Percentiles rank a stretch among this genome's conserved stretches.
Evolutionary conservation across 2,329 filamentous ascomycete genomes (phyloP).

Genomic region (Fusarium cicatricum): DNA sequence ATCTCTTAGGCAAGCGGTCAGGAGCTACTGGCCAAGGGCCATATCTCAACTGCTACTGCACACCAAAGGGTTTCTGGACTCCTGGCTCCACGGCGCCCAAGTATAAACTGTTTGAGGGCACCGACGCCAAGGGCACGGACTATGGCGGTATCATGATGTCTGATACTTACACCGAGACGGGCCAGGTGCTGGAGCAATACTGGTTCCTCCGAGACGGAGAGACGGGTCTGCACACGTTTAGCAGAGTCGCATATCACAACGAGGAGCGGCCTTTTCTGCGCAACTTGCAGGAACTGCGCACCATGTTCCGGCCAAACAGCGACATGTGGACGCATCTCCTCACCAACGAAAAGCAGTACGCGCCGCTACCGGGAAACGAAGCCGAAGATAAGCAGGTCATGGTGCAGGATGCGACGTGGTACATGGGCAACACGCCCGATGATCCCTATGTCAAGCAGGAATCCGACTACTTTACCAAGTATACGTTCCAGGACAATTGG

Average conservation of each 20-base stretch:
- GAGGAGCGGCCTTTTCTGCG: slow-evolving; percentile 62
- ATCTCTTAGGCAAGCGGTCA: slow-evolving; percentile 58
- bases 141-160: slow-evolving; percentile 69
- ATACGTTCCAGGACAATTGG: slow-evolving; percentile 68
- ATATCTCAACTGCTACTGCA: slow-evolving; percentile 72
- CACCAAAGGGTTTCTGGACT: slow-evolving; percentile 65
- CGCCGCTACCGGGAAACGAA: slow-evolving; percentile 52
- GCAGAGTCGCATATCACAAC: slow-evolving; percentile 67
- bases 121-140: slow-evolving; percentile 56
- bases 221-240: slow-evolving; percentile 69
- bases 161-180: slow-evolving; percentile 65
- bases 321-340: slow-evolving; percentile 68
- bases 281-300: slow-evolving; percentile 68
- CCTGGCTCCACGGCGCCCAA: slow-evolving; percentile 58
- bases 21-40: slow-evolving; percentile 58
- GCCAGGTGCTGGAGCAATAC: slow-evolving; percentile 69
- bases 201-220: slow-evolving; percentile 71
- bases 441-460: slow-evolving; percentile 64
- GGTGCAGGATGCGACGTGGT: slow-evolving; percentile 72
- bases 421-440: slow-evolving; percentile 60
- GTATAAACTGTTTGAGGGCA: slow-evolving; percentile 56
- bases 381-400: slow-evolving; percentile 52
- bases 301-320: slow-evolving; percentile 67
- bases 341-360: slow-evolving; percentile 64
- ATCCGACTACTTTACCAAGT: slow-evolving; percentile 72